phyloP scores from a whole-genome alignment of 1,139 yeast genomes.

The Yamadazyma membranifaciens region DNA sequence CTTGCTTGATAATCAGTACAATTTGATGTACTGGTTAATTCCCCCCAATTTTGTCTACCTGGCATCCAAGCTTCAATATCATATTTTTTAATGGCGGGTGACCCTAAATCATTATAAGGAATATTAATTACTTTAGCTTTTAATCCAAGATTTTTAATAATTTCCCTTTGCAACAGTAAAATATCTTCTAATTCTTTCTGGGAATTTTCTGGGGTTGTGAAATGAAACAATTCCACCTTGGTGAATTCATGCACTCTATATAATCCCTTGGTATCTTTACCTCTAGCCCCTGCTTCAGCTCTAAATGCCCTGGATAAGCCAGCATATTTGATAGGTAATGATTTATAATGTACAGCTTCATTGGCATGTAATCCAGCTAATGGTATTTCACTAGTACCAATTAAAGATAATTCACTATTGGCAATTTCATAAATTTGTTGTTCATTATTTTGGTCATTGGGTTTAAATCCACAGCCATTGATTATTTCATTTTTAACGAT shows the following conservation, averaged over 20 bases:
- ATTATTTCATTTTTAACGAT: constrained; percentile 77
- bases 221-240: constrained; percentile 90
- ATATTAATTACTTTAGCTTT: constrained; percentile 80
- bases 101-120: constrained; percentile 90
- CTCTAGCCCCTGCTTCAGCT: constrained; percentile 98
- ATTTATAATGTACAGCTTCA: constrained; percentile 19
- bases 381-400: constrained; percentile 97
- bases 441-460: constrained; percentile 85
- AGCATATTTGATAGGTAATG: constrained; percentile 58
- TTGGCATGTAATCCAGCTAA: constrained; percentile 67
- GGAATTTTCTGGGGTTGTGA: constrained; percentile 54
- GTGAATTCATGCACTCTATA: constrained; percentile 97
- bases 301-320: constrained; percentile 89
- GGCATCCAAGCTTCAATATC: constrained; percentile 99
- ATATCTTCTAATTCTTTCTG: constrained; percentile 56
- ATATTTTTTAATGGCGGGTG: constrained; percentile 88
- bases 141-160: constrained; percentile 68
- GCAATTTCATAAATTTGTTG: constrained; percentile 74
- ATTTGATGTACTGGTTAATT: constrained; percentile 85
- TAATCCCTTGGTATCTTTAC: constrained; percentile 86
- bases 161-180: constrained; percentile 60
- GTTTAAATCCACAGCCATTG: constrained; percentile 92
- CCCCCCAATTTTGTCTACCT: constrained; percentile 93
- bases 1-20: constrained; percentile 92
- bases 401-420: constrained; percentile 58